Evolutionary conservation across 1,139 yeast genomes (phyloP).

Genomic region (Pichia sp.): DNA sequence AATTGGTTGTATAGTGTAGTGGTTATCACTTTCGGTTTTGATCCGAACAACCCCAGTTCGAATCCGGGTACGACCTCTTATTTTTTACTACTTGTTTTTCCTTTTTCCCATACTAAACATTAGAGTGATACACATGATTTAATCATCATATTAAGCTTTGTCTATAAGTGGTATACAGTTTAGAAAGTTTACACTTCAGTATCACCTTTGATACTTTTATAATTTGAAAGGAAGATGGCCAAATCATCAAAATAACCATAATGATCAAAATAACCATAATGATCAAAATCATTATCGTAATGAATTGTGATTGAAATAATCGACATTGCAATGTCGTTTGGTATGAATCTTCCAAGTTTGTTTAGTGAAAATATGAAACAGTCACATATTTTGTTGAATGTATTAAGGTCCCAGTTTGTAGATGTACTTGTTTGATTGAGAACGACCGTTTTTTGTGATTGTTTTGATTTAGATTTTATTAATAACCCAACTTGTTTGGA

Average conservation of each 20-base stretch:
- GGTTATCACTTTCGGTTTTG: constrained; percentile 69
- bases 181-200: neutral
- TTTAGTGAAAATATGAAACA: constrained; percentile 29
- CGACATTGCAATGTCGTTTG: constrained; percentile 27
- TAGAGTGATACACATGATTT: too few species aligned
- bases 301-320: constrained; percentile 20
- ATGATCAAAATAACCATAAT: constrained; percentile 27
- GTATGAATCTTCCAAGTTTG: constrained; percentile 33
- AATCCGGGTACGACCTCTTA: constrained; percentile 85
- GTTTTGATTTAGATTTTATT: neutral
- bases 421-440: constrained; percentile 30
- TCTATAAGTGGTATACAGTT: too few species aligned
- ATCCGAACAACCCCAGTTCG: constrained; percentile 94
- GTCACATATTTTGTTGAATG: constrained; percentile 28
- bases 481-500: constrained; percentile 6
- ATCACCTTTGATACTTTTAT: neutral
- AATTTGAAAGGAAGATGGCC: constrained; percentile 12
- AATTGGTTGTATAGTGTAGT: constrained; percentile 56
- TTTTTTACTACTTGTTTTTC: too few species aligned
- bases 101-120: too few species aligned
- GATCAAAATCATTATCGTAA: constrained; percentile 17
- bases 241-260: constrained; percentile 31
- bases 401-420: constrained; percentile 31
- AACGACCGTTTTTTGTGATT: constrained; percentile 3
- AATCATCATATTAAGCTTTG: too few species aligned